Conservation (phyloP, 2,329 filamentous ascomycete species). For the Xylaria sp. region DNA sequence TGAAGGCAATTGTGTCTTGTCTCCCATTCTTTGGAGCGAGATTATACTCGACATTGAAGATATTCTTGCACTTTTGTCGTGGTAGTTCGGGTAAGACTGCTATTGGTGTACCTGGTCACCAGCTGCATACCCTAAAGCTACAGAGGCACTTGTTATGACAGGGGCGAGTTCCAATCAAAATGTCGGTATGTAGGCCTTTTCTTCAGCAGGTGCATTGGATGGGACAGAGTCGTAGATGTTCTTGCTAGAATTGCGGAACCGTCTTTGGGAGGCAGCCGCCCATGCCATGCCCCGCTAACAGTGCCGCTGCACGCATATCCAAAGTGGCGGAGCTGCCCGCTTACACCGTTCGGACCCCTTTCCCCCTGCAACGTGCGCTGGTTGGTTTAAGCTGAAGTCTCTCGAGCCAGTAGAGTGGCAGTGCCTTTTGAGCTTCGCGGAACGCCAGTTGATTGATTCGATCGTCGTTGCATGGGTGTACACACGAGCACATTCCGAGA, state of each 20-base stretch:
- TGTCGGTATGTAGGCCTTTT: not conserved
- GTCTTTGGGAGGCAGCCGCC: not conserved
- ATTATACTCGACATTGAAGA: not conserved
- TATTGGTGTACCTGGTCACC: not conserved
- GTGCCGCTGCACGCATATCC: constrained; percentile 10
- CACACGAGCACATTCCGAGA: not conserved
- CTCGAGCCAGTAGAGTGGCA: constrained; percentile 4
- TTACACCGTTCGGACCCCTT: not conserved
- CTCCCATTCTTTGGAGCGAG: not conserved
- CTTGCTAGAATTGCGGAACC: not conserved
- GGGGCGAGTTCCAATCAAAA: not conserved
- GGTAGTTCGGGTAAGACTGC: not conserved
- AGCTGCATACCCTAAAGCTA: not conserved
- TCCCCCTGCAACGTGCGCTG: constrained; percentile 2
- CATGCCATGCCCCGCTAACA: not conserved
- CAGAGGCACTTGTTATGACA: not conserved
- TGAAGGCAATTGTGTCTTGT: not conserved
- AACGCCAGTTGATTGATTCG: not conserved
- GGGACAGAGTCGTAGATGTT: not conserved
- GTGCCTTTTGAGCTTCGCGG: constrained; percentile 2
- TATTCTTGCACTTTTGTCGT: not conserved
- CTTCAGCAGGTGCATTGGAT: too few species aligned
- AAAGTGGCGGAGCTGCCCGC: constrained; percentile 28
- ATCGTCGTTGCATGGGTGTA: not conserved
- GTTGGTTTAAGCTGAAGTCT: not conserved